Evolutionary conservation across 2,329 filamentous ascomycete genomes (phyloP), one percentile per base, ranked within the genome.

Genomic region (Teratosphaeria destructans): DNA sequence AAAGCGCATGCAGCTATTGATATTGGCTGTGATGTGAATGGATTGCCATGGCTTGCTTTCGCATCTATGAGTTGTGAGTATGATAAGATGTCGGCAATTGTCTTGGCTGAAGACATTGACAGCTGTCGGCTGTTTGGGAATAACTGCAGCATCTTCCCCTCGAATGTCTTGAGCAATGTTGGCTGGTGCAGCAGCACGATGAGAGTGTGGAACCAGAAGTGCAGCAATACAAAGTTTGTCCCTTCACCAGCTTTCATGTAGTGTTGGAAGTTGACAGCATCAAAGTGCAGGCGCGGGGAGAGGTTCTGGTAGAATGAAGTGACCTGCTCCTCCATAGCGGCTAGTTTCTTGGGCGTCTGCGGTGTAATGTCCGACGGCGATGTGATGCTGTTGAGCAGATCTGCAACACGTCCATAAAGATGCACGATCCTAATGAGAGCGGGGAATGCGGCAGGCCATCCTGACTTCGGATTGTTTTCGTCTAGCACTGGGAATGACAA

Each of bases 1-100:
- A 95, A 95, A 0, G 90, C 90, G 69, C 90, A 95, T 0, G 90
- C 90, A 0, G 90, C 90, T 61, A 95, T 93, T 67, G 95, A 95
- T 68, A 95, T 95, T 0, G 90, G 90, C 72, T 95, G 90, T 55
- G 88, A 77, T 0, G 89, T 94, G 65, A 95, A 95, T 0, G 90
- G 90, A 61, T 94, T 95, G 1, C 90, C 89, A 37, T 92, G 86
- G 59, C 92, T 90, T 66, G 90, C 92, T 71, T 89, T 91, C 0
- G 88, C 85, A 71, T 95, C 89, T 57, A 94, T 89, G 10, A 95
- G 76, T 69, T 95, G 89, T 0, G 90, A 89, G 72, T 95, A 95
- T 0, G 88, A 87, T 8, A 95, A 75, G 16, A 95, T 95, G 67
- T 95, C 90, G 37, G 89, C 90, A 61, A 95, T 94, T 0, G 90